Evolutionary conservation across 441 rosid species (phyloP).

Genomic region (Erysimum cheiri): DNA sequence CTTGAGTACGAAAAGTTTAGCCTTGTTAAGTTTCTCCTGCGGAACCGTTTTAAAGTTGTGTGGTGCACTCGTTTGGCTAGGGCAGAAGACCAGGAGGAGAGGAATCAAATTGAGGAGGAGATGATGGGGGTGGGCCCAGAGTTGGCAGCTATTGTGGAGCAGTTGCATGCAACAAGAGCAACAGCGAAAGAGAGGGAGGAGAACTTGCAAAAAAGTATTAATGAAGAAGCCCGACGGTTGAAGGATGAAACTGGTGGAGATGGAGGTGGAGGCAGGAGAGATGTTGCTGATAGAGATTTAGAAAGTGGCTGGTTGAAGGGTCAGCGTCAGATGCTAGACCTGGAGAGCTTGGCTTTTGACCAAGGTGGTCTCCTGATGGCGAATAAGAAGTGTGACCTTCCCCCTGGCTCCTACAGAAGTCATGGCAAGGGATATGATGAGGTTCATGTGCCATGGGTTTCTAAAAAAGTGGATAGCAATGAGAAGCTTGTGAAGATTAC

Average conservation of each 20-base stretch:
- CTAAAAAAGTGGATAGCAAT: conserved; percentile 58
- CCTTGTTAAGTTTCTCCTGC: conserved; percentile 69
- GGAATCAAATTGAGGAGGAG: conserved; percentile 81
- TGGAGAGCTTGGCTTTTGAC: conserved; percentile 78
- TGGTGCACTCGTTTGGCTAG: conserved; percentile 97
- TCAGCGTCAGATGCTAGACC: conserved; percentile 85
- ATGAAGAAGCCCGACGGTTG: conserved; percentile 90
- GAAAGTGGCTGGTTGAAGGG: conserved; percentile 88
- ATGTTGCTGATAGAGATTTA: conserved; percentile 63
- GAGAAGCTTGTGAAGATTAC: conserved; percentile 82
- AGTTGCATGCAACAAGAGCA: conserved; percentile 92
- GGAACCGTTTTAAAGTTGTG: conserved; percentile 80
- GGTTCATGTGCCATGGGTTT: conserved; percentile 85
- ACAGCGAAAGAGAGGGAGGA: conserved; percentile 95
- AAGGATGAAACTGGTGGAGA: conserved; percentile 83
- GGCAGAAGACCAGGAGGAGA: conserved; percentile 89
- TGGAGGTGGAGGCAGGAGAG: conserved; percentile 67
- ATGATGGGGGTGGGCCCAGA: conserved; percentile 75
- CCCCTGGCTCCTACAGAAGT: conserved; percentile 69
- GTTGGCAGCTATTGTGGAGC: conserved; percentile 79
- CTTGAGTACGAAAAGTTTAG: conserved; percentile 72
- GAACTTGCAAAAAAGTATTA: conserved; percentile 87
- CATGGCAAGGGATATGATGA: conserved; percentile 81
- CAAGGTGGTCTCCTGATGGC: conserved; percentile 95
- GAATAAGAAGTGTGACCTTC: conserved; percentile 80